Evolutionary conservation across 495 filamentous ascomycete genomes (phyloP).

Genomic region (Physcia stellaris): DNA sequence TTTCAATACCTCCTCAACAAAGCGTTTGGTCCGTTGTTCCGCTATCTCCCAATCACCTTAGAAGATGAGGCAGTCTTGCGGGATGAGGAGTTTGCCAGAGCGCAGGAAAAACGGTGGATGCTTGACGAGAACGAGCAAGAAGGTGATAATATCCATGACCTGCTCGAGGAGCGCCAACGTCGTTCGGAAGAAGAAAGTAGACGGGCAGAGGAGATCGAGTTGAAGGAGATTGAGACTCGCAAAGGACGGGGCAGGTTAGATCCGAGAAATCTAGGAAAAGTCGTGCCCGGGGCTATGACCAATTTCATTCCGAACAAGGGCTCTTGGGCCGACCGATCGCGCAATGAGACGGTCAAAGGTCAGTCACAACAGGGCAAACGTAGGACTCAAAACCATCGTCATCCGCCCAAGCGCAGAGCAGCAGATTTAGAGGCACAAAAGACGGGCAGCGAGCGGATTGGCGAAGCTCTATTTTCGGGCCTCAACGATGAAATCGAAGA

Average conservation of each 20-base stretch:
- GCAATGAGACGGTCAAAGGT: conserved; percentile 1
- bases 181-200: conserved; percentile 23
- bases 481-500: conserved; percentile 90
- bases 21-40: conserved; percentile 76
- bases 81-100: conserved; percentile 75
- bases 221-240: conserved; percentile 34
- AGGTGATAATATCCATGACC: conserved; percentile 29
- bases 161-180: conserved; percentile 27
- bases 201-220: conserved; percentile 44
- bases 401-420: conserved; percentile 2
- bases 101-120: conserved; percentile 48
- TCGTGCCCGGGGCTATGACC: conserved; percentile 9
- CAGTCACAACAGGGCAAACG: not conserved
- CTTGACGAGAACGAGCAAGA: conserved; percentile 37
- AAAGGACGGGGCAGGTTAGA: conserved; percentile 13
- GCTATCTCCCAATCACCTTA: conserved; percentile 85
- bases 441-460: conserved; percentile 35
- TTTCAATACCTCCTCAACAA: conserved; percentile 73
- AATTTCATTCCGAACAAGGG: conserved; percentile 9
- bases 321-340: conserved; percentile 21
- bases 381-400: not conserved
- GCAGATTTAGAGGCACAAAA: conserved; percentile 55
- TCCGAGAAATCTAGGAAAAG: conserved; percentile 8
- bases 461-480: conserved; percentile 70
- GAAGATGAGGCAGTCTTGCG: conserved; percentile 86